Base-by-base conservation (phyloP, 257 asterid species). In the Haberlea rhodopensis region DNA sequence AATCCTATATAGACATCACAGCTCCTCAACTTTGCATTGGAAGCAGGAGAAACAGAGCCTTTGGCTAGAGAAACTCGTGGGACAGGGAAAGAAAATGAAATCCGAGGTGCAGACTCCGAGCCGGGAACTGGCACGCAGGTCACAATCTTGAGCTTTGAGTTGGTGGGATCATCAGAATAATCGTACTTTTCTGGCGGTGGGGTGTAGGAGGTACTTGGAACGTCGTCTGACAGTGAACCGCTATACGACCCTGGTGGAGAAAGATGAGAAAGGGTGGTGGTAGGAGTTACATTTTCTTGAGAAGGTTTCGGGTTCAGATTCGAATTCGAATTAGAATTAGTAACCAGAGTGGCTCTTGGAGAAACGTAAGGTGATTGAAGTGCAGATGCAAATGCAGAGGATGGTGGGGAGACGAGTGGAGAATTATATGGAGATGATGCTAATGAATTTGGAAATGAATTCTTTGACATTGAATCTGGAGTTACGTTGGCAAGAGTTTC, bases 321-420 rank as follows among this genome's bases (percentile, higher is more conserved):
- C 60, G 73, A 67, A 37, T 67, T 61, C 45, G 74, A 21, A 57
- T 68, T 59, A 55, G 73, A 67, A 37, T 67, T 61, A 45, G 74
- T 54, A 27, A 26, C 66, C 28, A 53, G 40, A 48, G 60, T 80
- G 53, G 95, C 89, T n/a, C 96, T 78, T 15, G 97, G 96, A 56
- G 96, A 91, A 51, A 91, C 80, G 76, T 86, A 88, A 3, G 98
- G 98, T 13, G 96, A 86, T 60, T 91, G 97, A 53, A 91, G 66
- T 1, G 96, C 97, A 1, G 97, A 88, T 49, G 80, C 98, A 74
- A 91, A 91, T 29, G 98, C 98, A 6, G 96, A 88, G 11, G 98
- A 91, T 8, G 95, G 84, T 43, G 97, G 96, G 29, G 96, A 87
- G 6, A 82, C 55, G 20, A 87, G 78, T 20, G 91, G 95, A 18